Evolutionary conservation across 2,329 filamentous ascomycete genomes (phyloP).

Genomic region (Xylogone sp.): DNA sequence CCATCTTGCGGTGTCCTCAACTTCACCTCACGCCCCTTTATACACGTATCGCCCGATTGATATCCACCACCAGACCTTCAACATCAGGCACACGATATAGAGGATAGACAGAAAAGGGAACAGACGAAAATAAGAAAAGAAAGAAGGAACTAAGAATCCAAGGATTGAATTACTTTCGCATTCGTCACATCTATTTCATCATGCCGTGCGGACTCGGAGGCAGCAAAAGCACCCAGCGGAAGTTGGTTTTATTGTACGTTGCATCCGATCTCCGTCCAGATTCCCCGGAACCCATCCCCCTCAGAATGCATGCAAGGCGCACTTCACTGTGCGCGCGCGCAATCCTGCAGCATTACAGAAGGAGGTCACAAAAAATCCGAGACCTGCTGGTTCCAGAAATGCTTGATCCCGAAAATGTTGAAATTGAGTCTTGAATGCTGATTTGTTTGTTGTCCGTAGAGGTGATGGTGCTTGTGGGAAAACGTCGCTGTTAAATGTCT

Average conservation of each 20-base stretch:
- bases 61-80: too few relatives aligned
- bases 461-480: slow-evolving; percentile 97
- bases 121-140: too few relatives aligned
- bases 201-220: slow-evolving; percentile 39
- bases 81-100: too few relatives aligned
- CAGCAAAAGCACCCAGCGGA: slow-evolving; percentile 66
- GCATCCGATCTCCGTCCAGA: slow-evolving; percentile 12
- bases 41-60: too few relatives aligned
- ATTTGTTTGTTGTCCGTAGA: slow-evolving; percentile 40
- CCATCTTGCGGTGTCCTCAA: too few relatives aligned
- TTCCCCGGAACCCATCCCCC: slow-evolving; percentile 4
- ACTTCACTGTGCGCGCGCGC: background rate
- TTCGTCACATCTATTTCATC: background rate
- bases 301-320: background rate
- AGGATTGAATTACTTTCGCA: too few relatives aligned
- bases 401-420: slow-evolving; percentile 6
- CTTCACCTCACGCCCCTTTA: too few relatives aligned
- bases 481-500: slow-evolving; percentile 95
- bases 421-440: too few relatives aligned
- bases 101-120: too few relatives aligned
- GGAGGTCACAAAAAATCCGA: background rate
- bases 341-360: slow-evolving; percentile 2
- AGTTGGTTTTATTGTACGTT: slow-evolving; percentile 68
- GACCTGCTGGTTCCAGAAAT: too few relatives aligned
- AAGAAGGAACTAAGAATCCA: too few relatives aligned